Base-by-base conservation (phyloP, 2,329 filamentous ascomycete genomes). In the Endothia cerciana region DNA sequence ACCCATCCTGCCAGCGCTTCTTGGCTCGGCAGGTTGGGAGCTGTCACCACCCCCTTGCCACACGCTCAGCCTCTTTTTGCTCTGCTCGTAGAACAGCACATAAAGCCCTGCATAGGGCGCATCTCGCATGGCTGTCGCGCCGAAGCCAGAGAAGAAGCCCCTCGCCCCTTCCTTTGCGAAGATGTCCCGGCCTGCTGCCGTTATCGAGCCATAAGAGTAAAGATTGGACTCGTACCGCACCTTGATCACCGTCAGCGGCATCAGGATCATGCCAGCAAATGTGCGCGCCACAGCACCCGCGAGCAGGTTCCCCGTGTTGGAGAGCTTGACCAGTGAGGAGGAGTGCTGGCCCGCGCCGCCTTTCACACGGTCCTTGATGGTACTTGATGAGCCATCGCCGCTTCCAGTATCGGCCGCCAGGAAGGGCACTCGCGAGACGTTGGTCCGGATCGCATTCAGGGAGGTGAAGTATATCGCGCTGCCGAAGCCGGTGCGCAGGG, bases 21-120 rank as follows among this genome's bases (percentile, higher is more conserved):
- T 64, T n/a, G n/a, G 30, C 36, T 45, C 58, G 11, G 51, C 17
- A 60, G 65, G 64, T 36, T 57, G 49, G 56, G 40, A 38, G 53
- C 49, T 28, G 38, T 58, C 53, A 19, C 28, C 22, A 55, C 41
- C 33, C 13, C 33, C 33, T 28, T 69, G 73, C n/a, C 77, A 63
- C 1, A 69, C 67, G 62, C 81, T 81, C 17, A 95, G 80, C 17
- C 82, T 80, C 60, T 83, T 85, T 78, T 97, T 97, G 65, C 88
- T 84, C 74, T 92, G 86, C 79, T 99, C 95, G 78, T 99, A 99
- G 72, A 97, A 91, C 8, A 97, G 81, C 0, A 99, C 93, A 74
- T 99, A 99, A 19, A 97, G 83, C 0, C 95, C 95, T 0, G 95
- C 95, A 75, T 98, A 98, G 0, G 95, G 95, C n/a, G 94, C 95